Conservation (phyloP, 2,329 filamentous ascomycete genomes). For the Fusarium lyarnte region DNA sequence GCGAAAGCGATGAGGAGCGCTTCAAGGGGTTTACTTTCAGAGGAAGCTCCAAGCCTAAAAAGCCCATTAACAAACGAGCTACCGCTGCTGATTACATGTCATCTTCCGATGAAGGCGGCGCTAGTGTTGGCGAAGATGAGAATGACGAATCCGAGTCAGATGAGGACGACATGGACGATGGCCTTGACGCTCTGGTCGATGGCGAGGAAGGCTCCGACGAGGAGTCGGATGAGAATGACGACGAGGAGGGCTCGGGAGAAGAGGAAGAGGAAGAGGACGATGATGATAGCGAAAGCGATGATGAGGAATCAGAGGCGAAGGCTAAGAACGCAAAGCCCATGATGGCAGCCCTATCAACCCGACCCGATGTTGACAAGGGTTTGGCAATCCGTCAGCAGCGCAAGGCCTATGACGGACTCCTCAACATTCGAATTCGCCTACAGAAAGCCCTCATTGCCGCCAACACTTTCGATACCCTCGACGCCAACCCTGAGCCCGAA, state of each 20-base stretch:
- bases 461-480: conserved; percentile 72
- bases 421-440: conserved; percentile 90
- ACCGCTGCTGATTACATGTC: conserved; percentile 69
- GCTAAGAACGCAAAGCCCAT: conserved; percentile 47
- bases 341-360: conserved; percentile 45
- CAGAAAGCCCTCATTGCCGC: conserved; percentile 89
- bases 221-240: conserved; percentile 49
- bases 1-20: conserved; percentile 83
- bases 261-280: conserved; percentile 50
- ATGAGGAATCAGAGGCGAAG: conserved; percentile 43
- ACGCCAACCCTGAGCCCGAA: conserved; percentile 51
- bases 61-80: conserved; percentile 52
- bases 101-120: conserved; percentile 52
- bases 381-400: conserved; percentile 86
- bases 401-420: conserved; percentile 83
- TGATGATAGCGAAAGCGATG: conserved; percentile 51
- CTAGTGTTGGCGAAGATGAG: conserved; percentile 48
- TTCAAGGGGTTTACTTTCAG: conserved; percentile 78
- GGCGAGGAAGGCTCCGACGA: conserved; percentile 48
- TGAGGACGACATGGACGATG: conserved; percentile 52
- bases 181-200: conserved; percentile 48
- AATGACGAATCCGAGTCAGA: conserved; percentile 49
- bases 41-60: conserved; percentile 64
- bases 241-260: conserved; percentile 49
- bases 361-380: conserved; percentile 80